phyloP scores from a whole-genome alignment of 2,329 filamentous ascomycete genomes.

The Pseudogymnoascus sp. region DNA sequence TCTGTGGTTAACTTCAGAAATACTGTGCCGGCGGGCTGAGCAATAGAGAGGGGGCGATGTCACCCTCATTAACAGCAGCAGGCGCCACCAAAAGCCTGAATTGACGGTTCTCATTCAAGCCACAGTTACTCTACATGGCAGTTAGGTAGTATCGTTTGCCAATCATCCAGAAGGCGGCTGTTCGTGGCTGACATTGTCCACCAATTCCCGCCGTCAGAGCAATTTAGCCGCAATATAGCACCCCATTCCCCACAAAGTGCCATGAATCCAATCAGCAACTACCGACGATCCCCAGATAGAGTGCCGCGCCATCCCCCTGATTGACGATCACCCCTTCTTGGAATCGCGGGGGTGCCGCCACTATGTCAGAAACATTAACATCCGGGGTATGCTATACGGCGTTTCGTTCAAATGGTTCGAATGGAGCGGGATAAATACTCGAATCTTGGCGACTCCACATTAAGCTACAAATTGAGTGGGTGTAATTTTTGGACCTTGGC shows the following conservation, averaged over 20 bases:
- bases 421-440: conserved; percentile 2
- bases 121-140: background rate
- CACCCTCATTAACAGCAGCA: background rate
- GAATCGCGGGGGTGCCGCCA: background rate
- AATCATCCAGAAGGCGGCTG: background rate
- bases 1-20: background rate
- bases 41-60: background rate
- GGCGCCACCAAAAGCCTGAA: conserved; percentile 7
- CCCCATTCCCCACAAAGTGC: background rate
- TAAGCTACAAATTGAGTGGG: background rate
- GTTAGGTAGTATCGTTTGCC: background rate
- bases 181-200: conserved; percentile 1
- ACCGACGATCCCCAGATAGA: conserved; percentile 5
- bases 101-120: background rate
- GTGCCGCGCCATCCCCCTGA: background rate
- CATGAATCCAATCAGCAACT: conserved; percentile 8
- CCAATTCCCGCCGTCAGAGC: conserved; percentile 5
- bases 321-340: background rate
- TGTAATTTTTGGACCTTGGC: background rate
- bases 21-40: background rate
- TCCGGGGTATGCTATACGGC: background rate
- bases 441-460: conserved; percentile 2
- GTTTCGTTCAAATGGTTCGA: conserved; percentile 4
- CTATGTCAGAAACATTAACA: conserved; percentile 7
- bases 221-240: background rate